These are phyloP conservation scores for Acer campestre DNA, from an alignment of 345 rosid genomes.

Conservation along the genomic window DNA sequence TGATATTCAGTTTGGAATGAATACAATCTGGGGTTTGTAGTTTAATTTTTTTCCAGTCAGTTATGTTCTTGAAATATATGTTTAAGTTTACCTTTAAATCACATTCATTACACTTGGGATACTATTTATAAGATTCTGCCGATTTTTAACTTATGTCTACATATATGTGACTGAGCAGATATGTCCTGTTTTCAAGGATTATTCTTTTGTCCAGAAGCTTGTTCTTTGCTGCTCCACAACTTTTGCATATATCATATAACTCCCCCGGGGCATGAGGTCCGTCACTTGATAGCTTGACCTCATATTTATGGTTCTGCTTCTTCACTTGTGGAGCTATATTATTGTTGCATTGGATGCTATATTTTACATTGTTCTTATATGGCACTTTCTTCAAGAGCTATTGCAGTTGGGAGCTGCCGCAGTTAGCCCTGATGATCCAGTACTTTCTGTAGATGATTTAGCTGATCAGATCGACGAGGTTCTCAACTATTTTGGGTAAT, in stretches of 20 bases:
- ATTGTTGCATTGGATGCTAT: constrained; percentile 19
- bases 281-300: constrained; percentile 38
- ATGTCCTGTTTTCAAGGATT: constrained; percentile 89
- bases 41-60: background rate
- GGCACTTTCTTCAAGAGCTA: constrained; percentile 61
- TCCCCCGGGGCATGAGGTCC: constrained; percentile 98
- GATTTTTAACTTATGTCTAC: constrained; percentile 16
- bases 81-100: background rate
- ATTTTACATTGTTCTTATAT: constrained; percentile 52
- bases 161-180: constrained; percentile 51
- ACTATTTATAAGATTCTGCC: background rate
- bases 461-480: constrained; percentile 91
- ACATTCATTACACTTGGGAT: background rate
- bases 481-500: constrained; percentile 93
- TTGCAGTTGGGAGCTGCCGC: constrained; percentile 96
- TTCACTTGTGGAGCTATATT: constrained; percentile 2
- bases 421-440: constrained; percentile 53
- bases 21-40: background rate
- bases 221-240: constrained; percentile 88
- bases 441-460: constrained; percentile 87
- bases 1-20: background rate
- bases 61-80: background rate
- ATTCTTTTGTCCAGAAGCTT: constrained; percentile 86
- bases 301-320: background rate
- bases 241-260: constrained; percentile 95